Conservation (phyloP, 148 eudicot species). For the Spergularia bocconei region DNA sequence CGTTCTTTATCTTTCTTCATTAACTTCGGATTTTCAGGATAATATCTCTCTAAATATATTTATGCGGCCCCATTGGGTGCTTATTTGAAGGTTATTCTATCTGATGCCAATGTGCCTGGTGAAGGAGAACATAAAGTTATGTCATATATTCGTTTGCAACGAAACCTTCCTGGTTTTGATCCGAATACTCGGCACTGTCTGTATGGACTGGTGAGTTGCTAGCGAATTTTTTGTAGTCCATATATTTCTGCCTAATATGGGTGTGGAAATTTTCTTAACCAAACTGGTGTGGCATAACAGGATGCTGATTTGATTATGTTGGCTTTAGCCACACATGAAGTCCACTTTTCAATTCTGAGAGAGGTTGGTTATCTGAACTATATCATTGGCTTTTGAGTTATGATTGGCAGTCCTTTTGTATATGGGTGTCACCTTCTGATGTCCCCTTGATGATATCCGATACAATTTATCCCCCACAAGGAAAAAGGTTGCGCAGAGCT, state of each 20-base stretch:
- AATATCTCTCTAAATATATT: slow-evolving; percentile 45
- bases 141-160: slow-evolving; percentile 94
- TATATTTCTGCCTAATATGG: neutral
- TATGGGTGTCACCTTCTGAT: neutral
- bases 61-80: slow-evolving; percentile 58
- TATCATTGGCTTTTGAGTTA: neutral
- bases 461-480: neutral
- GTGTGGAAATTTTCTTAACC: slow-evolving; percentile 3
- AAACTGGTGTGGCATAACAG: slow-evolving; percentile 38
- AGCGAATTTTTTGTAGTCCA: neutral
- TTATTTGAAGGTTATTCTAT: slow-evolving; percentile 92
- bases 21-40: slow-evolving; percentile 48
- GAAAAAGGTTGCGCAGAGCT: neutral
- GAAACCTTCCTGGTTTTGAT: slow-evolving; percentile 84
- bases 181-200: slow-evolving; percentile 95
- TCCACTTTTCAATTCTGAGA: slow-evolving; percentile 93
- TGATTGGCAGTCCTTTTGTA: slow-evolving; percentile 7
- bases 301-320: slow-evolving; percentile 99
- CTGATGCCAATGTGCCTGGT: slow-evolving; percentile 98
- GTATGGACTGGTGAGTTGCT: slow-evolving; percentile 83
- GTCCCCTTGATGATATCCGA: neutral
- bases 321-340: slow-evolving; percentile 92
- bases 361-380: slow-evolving; percentile 60
- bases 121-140: slow-evolving; percentile 99
- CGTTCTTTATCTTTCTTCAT: slow-evolving; percentile 38